These are phyloP conservation scores for Pueraria montana DNA, from an alignment of 306 rosid genomes.

Conservation along the genomic window DNA sequence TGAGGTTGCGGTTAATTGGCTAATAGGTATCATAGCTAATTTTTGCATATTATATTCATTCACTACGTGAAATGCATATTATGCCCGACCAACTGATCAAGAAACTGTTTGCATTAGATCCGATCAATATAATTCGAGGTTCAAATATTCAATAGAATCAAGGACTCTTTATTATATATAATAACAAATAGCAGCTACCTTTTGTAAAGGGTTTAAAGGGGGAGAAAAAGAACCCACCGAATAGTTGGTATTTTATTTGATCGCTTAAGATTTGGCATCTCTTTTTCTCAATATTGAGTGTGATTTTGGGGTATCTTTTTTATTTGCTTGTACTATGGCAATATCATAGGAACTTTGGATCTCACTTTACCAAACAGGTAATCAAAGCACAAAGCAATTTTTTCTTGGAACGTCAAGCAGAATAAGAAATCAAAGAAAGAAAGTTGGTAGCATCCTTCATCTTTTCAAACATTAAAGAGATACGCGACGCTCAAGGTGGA, in stretches of 20 bases:
- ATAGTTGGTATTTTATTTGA: conserved; percentile 48
- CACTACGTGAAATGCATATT: conserved; percentile 24
- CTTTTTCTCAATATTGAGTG: conserved; percentile 47
- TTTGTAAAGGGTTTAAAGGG: conserved; percentile 37
- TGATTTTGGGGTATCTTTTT: conserved; percentile 69
- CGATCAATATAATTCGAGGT: conserved; percentile 52
- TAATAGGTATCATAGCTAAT: conserved; percentile 12
- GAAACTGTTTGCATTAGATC: conserved; percentile 61
- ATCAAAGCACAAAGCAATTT: conserved; percentile 46
- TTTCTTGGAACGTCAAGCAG: conserved; percentile 41
- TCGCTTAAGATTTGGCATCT: conserved; percentile 69
- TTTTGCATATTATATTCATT: not conserved
- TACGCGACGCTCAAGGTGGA: conserved; percentile 43
- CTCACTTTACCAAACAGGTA: conserved; percentile 71
- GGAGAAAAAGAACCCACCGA: conserved; percentile 31
- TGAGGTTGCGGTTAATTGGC: conserved; percentile 23
- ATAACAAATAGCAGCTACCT: conserved; percentile 44
- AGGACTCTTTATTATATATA: conserved; percentile 35
- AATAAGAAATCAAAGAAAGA: conserved; percentile 23
- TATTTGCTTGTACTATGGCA: conserved; percentile 59
- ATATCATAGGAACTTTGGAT: conserved; percentile 61
- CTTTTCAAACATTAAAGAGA: conserved; percentile 57
- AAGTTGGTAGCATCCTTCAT: conserved; percentile 49
- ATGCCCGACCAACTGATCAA: conserved; percentile 76
- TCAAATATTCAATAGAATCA: conserved; percentile 62